Base-by-base conservation (phyloP, 495 filamentous ascomycete species). In the Penicillium roqueforti region DNA sequence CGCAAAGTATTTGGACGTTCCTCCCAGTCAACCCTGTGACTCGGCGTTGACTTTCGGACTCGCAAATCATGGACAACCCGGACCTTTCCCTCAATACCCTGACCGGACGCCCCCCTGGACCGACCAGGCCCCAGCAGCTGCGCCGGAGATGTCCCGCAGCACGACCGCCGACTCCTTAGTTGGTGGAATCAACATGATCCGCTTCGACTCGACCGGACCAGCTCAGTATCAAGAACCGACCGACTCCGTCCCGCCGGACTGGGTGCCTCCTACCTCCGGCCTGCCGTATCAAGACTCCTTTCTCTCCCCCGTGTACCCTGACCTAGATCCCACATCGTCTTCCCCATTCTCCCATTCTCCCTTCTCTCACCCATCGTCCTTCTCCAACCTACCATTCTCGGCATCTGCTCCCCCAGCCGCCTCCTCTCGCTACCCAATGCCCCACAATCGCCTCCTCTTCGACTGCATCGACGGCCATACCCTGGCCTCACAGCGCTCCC, bases 101-200 rank as follows among this genome's bases (percentile, higher is more conserved):
- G 58, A 58, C 40, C 59, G 63, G 19, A 40, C 58, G 26, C 47
- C 51, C 49, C 58, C 62, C 34, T 47, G 34, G 60, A 63, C 57
- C 59, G 61, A 60, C 23, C 57, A 51, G 22, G 55, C 47, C 34
- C 48, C 66, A 26, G 20, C 56, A 19, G 42, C 56, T 13, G 68
- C 72, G 14, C 56, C 69, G 20, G 67, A 70, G 23, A 79, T 80
- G 77, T 77, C 67, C 26, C 68, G 77, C 48, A 75, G 70, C 51
- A 68, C 63, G 14, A 77, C 70, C 7, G 69, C 72, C 40, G 75
- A 75, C 43, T 73, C 73, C 25, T 59, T 80, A 32, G 74, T 71
- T 46, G 68, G 71, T 51, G 69, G 64, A n/a, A 61, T 80, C 43
- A 67, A 67, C 53, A 75, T 71, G 66, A 68, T 80, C 59, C 63